phyloP scores from a whole-genome alignment of 73 alveolate species.

The Loxodes magnus region DNA sequence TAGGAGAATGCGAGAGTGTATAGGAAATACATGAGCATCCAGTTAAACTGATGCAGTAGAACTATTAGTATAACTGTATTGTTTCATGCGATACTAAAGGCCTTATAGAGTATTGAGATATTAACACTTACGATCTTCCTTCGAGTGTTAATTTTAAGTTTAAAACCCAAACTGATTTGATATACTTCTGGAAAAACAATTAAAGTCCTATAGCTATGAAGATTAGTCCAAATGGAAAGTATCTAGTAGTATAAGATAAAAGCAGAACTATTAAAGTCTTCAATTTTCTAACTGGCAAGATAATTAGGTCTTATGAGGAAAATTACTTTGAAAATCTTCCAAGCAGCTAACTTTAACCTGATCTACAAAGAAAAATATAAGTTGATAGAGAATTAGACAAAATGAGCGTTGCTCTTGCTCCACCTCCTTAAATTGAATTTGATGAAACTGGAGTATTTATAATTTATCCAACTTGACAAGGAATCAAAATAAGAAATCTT shows the following conservation, averaged over 20 bases:
- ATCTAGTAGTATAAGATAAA: slow-evolving; percentile 19
- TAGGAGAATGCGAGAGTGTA: slow-evolving; percentile 6
- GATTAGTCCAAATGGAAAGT: slow-evolving; percentile 16
- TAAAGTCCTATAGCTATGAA: slow-evolving; percentile 21
- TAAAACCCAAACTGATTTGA: slow-evolving; percentile 68
- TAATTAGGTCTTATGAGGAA: slow-evolving; percentile 25
- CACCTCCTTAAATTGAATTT: slow-evolving; percentile 29
- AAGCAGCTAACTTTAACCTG: slow-evolving; percentile 27
- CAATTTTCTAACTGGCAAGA: slow-evolving; percentile 35
- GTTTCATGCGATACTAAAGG: slow-evolving; percentile 69
- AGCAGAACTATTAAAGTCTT: slow-evolving; percentile 33
- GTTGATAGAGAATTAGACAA: slow-evolving; percentile 46
- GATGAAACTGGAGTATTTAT: slow-evolving; percentile 73
- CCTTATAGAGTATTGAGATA: slow-evolving; percentile 72
- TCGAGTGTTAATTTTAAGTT: slow-evolving; percentile 43
- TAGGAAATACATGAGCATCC: slow-evolving; percentile 59
- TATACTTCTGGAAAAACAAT: slow-evolving; percentile 40
- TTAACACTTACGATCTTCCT: slow-evolving; percentile 46
- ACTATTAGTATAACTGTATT: slow-evolving; percentile 27
- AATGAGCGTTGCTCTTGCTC: slow-evolving; percentile 12
- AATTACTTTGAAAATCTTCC: slow-evolving; percentile 7
- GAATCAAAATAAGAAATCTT: slow-evolving; percentile 57
- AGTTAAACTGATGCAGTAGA: slow-evolving; percentile 46
- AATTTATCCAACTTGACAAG: slow-evolving; percentile 60
- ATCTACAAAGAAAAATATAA: slow-evolving; percentile 45